phyloP scores from a whole-genome alignment of 352 stramenopile genomes.

The Phytophthora fragariae region DNA sequence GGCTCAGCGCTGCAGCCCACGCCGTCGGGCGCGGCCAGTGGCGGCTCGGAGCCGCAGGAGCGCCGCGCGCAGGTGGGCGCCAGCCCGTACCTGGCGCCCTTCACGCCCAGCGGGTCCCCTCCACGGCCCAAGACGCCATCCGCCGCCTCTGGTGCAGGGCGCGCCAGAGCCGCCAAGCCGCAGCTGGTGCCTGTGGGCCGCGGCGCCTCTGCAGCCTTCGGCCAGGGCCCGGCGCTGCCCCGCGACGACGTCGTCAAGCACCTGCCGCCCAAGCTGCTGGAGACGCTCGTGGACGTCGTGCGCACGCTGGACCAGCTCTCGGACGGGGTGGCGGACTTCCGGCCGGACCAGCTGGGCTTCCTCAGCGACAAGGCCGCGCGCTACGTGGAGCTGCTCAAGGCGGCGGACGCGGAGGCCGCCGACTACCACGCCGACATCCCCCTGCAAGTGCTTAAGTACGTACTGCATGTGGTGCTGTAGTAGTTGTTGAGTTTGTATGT shows the following conservation, averaged over 20 bases:
- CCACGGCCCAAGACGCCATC: conserved; percentile 65
- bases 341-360: conserved; percentile 65
- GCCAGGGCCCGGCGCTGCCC: conserved; percentile 37
- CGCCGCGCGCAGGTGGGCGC: conserved; percentile 67
- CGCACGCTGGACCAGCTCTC: conserved; percentile 75
- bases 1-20: conserved; percentile 23
- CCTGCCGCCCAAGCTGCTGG: conserved; percentile 60
- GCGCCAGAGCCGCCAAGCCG: conserved; percentile 46
- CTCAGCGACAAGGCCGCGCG: conserved; percentile 62
- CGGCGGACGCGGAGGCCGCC: conserved; percentile 48
- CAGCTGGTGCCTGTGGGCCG: conserved; percentile 63
- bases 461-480: no score
- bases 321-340: conserved; percentile 65
- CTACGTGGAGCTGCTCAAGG: conserved; percentile 71
- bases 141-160: conserved; percentile 6
- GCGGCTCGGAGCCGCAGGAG: conserved; percentile 45
- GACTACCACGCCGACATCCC: conserved; percentile 70
- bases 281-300: conserved; percentile 66
- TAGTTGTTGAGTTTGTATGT: no score
- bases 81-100: conserved; percentile 71
- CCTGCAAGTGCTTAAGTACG: conserved; percentile 51
- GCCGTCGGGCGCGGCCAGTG: no score
- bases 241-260: conserved; percentile 72
- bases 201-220: conserved; percentile 20
- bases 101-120: conserved; percentile 73